Conservation (phyloP, 768 basidiomycete species). For the Favolaschia claudopus region DNA sequence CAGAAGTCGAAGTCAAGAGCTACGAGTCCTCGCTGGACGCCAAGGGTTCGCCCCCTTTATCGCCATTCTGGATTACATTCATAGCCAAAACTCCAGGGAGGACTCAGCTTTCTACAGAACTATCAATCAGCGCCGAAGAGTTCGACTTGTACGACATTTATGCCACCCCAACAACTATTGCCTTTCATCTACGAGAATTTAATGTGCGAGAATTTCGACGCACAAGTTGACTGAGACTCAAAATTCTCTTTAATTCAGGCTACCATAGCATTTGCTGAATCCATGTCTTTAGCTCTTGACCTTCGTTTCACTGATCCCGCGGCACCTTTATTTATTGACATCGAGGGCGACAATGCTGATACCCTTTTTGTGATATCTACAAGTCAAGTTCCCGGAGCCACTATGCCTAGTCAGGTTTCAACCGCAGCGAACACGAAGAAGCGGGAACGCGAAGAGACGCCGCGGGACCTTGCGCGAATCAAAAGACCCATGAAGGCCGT, state of each 20-base stretch:
- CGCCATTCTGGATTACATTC: neutral
- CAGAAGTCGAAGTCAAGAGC: slow-evolving; percentile 74
- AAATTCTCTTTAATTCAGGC: slow-evolving; percentile 56
- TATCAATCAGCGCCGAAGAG: slow-evolving; percentile 79
- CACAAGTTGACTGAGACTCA: neutral
- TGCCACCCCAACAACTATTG: slow-evolving; percentile 69
- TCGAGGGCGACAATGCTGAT: slow-evolving; percentile 72
- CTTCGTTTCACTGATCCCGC: slow-evolving; percentile 80
- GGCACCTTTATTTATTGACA: slow-evolving; percentile 78
- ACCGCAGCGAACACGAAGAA: slow-evolving; percentile 43
- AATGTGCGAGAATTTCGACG: slow-evolving; percentile 56
- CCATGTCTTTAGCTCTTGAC: slow-evolving; percentile 67
- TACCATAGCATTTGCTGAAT: slow-evolving; percentile 81
- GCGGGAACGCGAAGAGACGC: slow-evolving; percentile 53
- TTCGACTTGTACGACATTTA: slow-evolving; percentile 80
- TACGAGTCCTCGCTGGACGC: slow-evolving; percentile 70
- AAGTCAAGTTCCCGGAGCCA: slow-evolving; percentile 59
- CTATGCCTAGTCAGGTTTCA: slow-evolving; percentile 30
- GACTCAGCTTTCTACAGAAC: slow-evolving; percentile 75
- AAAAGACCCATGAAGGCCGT: slow-evolving; percentile 65
- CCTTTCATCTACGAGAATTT: slow-evolving; percentile 86
- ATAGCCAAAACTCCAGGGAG: slow-evolving; percentile 47
- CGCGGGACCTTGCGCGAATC: slow-evolving; percentile 48
- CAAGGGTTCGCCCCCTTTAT: slow-evolving; percentile 56
- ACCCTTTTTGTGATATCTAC: slow-evolving; percentile 83